Base-by-base conservation (phyloP, 2,329 filamentous ascomycete genomes). In the Colletotrichum viniferum region DNA sequence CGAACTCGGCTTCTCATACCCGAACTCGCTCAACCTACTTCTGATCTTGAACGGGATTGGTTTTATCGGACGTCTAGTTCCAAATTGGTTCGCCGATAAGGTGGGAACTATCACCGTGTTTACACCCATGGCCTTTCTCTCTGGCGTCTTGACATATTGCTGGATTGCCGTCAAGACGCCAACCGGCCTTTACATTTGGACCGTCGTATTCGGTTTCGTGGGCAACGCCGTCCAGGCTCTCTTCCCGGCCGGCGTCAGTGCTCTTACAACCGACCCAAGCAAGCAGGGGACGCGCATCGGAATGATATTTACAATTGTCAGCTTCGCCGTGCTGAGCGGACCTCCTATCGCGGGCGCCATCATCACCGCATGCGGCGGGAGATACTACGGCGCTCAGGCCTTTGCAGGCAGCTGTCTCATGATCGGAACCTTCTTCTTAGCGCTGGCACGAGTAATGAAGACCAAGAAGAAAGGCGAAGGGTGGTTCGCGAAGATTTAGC, bases 41-140 rank as follows among this genome's bases (percentile, higher is more conserved):
- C 86, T 94, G 28, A 85, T 94, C 3, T 85, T 94, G 79, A 95
- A 94, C 82, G 91, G 90, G 14, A 85, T 92, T 13, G 91, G 92
- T 2, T 72, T 91, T 24, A 71, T 90, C 5, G 91, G 92, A 9
- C 90, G 93, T 1, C 76, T 93, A 6, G 78, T 91, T 1, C 92
- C 92, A 1, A 92, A 89, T 79, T 85, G 87, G 76, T 77, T 92
- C 3, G 92, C 92, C 4, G 92, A 94, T 83, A 81, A 81, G 7
- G 71, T 85, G 13, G 93, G 93, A 0, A 86, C 90, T 1, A 81
- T 95, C 73, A 95, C 93, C 79, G 83, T 92, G 34, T 86, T 93
- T 75, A 86, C 91, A 24, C 87, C 92, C 0, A 82, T 82, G 10
- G 83, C 83, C 2, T 60, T 85, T 10, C 64, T 82, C 5, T 87